A percentile compares a stretch with the other conserved stretches of the same genome.
Evolutionary conservation across 2,329 filamentous ascomycete species (phyloP).

Genomic region (Penicillium sumatraense): DNA sequence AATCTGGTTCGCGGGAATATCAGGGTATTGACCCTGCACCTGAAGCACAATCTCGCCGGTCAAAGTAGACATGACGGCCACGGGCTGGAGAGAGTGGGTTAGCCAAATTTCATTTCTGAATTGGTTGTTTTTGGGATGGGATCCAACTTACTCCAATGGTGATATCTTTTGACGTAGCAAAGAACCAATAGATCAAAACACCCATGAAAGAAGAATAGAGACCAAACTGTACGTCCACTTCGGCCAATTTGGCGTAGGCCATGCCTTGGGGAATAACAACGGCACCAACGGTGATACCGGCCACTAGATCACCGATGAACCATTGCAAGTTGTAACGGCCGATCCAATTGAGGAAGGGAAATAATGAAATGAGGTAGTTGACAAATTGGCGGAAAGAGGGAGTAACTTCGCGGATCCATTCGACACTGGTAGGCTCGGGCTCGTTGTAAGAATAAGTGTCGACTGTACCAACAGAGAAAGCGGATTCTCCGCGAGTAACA

Average conservation of each 20-base stretch:
- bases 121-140: background rate
- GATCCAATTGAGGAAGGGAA: conserved; percentile 93
- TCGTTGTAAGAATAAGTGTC: conserved; percentile 86
- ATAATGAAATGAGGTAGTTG: conserved; percentile 71
- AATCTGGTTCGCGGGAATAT: conserved; percentile 65
- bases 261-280: conserved; percentile 96
- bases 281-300: conserved; percentile 76
- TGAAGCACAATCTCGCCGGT: conserved; percentile 79
- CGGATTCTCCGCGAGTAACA: conserved; percentile 76
- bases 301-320: conserved; percentile 86
- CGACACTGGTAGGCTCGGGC: conserved; percentile 72
- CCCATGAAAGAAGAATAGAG: conserved; percentile 97
- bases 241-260: conserved; percentile 87
- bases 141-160: conserved; percentile 53
- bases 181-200: conserved; percentile 94
- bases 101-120: background rate
- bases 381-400: conserved; percentile 62
- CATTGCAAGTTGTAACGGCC: conserved; percentile 85
- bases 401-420: conserved; percentile 70
- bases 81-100: conserved; percentile 62
- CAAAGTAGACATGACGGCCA: conserved; percentile 92
- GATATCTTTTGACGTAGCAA: conserved; percentile 97
- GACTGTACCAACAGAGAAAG: conserved; percentile 72
- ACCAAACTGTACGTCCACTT: conserved; percentile 78
- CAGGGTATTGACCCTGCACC: conserved; percentile 61